Percentiles rank a stretch among this genome's conserved stretches.
These are phyloP conservation scores for Coprinellus micaceus DNA, from an alignment of 768 basidiomycete genomes.

Conservation along the genomic window DNA sequence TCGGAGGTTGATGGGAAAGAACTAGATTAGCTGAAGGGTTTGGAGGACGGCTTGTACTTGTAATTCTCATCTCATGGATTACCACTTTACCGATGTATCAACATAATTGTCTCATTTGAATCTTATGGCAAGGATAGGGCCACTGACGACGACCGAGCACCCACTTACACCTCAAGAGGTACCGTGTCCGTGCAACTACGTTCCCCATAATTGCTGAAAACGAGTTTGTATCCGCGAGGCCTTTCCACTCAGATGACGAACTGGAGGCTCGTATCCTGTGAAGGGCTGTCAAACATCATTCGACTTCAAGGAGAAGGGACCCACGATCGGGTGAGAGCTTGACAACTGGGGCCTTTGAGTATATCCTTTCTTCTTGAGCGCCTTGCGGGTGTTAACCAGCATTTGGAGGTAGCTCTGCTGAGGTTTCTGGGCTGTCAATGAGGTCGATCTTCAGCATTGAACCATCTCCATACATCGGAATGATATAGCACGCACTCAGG, in stretches of 20 bases:
- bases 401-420: conserved; percentile 42
- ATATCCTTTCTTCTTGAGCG: conserved; percentile 17
- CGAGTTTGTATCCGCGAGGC: neutral
- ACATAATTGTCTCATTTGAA: neutral
- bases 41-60: neutral
- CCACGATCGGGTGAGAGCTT: conserved; percentile 37
- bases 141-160: neutral
- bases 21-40: no score
- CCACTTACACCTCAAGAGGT: neutral
- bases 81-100: neutral
- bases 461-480: no score
- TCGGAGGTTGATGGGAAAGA: conserved; percentile 30
- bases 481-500: conserved; percentile 50
- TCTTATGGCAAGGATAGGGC: neutral
- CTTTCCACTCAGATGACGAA: neutral
- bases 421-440: conserved; percentile 37
- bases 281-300: no score
- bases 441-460: neutral
- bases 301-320: no score
- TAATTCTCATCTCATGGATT: neutral
- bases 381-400: conserved; percentile 34
- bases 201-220: neutral
- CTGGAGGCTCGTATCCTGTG: neutral
- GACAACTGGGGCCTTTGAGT: conserved; percentile 23
- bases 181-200: neutral